Evolutionary conservation across 106 monocot genomes (phyloP), one percentile per base, ranked within the genome.

Genomic region (Acorus calamus): DNA sequence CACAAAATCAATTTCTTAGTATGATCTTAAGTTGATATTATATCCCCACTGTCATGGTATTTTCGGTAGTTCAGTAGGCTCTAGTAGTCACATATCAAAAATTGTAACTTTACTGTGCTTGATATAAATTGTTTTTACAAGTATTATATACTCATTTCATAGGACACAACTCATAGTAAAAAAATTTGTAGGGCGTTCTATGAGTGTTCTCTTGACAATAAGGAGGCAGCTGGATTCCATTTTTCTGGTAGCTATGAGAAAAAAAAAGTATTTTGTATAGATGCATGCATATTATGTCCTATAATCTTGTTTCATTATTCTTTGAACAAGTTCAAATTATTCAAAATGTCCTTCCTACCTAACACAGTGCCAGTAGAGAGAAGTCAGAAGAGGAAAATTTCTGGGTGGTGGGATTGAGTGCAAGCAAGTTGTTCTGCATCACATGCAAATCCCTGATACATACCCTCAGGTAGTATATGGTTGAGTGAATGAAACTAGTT

Each of bases 331-430:
- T 68, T 60, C 44, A 54, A 53, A 69, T 14, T 11, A 6, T 44
- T 3, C 47, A 43, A 65, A 51, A 55, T 66, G 44, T 50, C 13
- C 48, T 69, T 69, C 2, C 8, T 28, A 28, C 28, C 28, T 47
- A 47, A 42, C 78, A 62, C 83, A 89, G 85, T 81, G 73, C 81
- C 49, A 78, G 59, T 14, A 91, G 85, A 70, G 80, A 56, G 50
- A 77, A 91, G 61, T 87, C 91, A 2, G 85, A 91, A 69, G 96
- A 96, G 53, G 91, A 96, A 74, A 88, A 67, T 60, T 75, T 85
- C 50, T 96, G 96, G 96, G 62, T 91, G 4, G 91, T 96, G 42
- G 96, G 96, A 46, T 68, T 96, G 47, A 81, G 77, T 66, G 70
- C 75, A 62, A 96, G 53, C 78, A 83, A 91, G 52, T 62, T 96